These are phyloP conservation scores for Brassica rapa DNA, from an alignment of 345 rosid genomes.

Conservation along the genomic window DNA sequence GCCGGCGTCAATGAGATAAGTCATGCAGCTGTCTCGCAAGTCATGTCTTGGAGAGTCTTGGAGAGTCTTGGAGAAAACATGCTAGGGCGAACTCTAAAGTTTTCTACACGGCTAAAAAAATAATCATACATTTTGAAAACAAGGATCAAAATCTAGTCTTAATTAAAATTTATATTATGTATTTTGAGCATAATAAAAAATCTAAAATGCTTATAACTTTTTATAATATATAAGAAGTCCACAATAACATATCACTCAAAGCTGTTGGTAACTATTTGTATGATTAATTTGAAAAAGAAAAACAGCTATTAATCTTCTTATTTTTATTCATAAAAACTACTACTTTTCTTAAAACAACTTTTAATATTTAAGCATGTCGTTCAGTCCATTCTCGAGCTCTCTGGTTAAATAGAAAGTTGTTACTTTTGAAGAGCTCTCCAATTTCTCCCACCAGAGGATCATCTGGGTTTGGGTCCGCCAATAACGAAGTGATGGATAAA, in stretches of 20 bases:
- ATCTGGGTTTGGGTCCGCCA: slow-evolving; percentile 18
- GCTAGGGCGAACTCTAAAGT: not conserved
- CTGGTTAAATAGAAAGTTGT: not conserved
- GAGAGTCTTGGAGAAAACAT: not conserved
- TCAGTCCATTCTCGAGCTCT: slow-evolving; percentile 22
- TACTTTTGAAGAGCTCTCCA: not conserved
- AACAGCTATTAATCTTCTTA: not conserved
- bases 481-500: slow-evolving; percentile 15
- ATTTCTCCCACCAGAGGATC: slow-evolving; percentile 15
- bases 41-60: not conserved
- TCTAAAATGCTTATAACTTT: not conserved
- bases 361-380: not conserved
- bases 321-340: not conserved
- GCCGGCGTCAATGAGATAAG: not conserved
- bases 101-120: not conserved
- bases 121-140: not conserved
- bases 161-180: not conserved
- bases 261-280: not conserved
- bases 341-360: not conserved
- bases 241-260: not conserved
- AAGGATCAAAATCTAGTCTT: not conserved
- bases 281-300: not conserved
- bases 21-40: not conserved
- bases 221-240: not conserved
- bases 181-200: not conserved